phyloP scores from a whole-genome alignment of 768 basidiomycete species.

The Mycena rosella region DNA sequence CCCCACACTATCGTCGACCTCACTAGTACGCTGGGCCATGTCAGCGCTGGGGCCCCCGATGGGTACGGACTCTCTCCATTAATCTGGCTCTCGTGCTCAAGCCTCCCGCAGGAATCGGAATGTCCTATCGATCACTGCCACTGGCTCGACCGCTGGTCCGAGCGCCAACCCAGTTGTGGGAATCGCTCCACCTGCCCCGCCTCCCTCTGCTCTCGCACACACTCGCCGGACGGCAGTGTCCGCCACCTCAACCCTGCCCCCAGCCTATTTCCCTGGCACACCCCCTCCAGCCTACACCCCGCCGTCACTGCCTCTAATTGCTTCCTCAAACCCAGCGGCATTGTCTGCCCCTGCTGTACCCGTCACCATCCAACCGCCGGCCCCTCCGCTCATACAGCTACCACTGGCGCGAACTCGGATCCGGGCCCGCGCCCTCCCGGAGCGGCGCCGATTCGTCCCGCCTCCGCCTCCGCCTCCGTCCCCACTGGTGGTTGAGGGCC shows the following conservation, averaged over 20 bases:
- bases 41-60: neutral
- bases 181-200: neutral
- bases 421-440: neutral
- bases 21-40: neutral
- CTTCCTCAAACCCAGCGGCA: neutral
- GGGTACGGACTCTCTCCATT: neutral
- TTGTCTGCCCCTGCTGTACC: neutral
- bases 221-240: neutral
- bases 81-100: no score
- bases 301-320: neutral
- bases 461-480: neutral
- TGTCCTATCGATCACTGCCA: neutral
- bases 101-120: neutral
- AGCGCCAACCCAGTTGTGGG: neutral
- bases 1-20: neutral
- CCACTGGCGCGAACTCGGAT: neutral
- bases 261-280: neutral
- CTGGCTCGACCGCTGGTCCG: neutral
- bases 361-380: neutral
- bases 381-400: neutral
- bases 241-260: neutral
- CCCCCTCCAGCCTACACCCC: conserved; percentile 12
- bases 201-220: neutral
- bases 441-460: neutral
- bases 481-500: neutral